A percentile compares a stretch with the other conserved stretches of the same genome.
These are phyloP conservation scores for Mrakia hoshinonis DNA, from an alignment of 768 basidiomycete genomes.

Conservation along the genomic window DNA sequence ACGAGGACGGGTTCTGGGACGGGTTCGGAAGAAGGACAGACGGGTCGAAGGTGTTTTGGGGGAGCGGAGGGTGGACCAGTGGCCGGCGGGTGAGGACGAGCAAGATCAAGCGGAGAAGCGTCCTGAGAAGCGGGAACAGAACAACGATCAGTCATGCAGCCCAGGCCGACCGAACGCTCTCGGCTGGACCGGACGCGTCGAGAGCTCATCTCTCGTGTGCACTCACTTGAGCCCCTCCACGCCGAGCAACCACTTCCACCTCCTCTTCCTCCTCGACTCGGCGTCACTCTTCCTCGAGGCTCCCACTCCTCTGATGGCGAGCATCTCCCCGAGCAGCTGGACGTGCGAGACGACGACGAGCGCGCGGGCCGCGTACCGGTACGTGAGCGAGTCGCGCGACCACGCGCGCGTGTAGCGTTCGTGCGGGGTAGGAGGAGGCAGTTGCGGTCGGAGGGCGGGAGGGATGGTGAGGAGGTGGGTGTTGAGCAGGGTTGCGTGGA, in stretches of 20 bases:
- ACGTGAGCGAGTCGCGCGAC: slow-evolving; percentile 11
- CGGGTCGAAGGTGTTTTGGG: slow-evolving; percentile 12
- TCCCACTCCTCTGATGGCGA: slow-evolving; percentile 11
- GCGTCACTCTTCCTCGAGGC: not conserved
- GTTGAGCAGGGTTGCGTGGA: slow-evolving; percentile 16
- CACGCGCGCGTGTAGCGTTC: slow-evolving; percentile 28
- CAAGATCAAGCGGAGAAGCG: slow-evolving; percentile 24
- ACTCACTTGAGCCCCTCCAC: slow-evolving; percentile 27
- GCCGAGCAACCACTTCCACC: slow-evolving; percentile 21
- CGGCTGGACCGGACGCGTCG: too few species aligned
- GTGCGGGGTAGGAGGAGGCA: slow-evolving; percentile 11
- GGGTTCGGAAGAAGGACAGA: not conserved
- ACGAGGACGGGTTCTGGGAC: not conserved
- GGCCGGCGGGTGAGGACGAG: slow-evolving; percentile 24
- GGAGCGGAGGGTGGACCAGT: slow-evolving; percentile 3
- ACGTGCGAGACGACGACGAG: slow-evolving; percentile 16
- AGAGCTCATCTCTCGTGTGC: not conserved
- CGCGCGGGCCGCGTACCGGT: not conserved
- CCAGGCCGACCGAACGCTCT: too few species aligned
- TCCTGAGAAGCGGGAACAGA: not conserved
- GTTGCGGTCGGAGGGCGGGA: not conserved
- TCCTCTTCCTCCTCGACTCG: slow-evolving; percentile 6
- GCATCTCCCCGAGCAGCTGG: slow-evolving; percentile 26
- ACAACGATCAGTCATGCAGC: not conserved
- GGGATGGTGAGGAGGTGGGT: slow-evolving; percentile 4